Evolutionary conservation across 2,329 filamentous ascomycete species (phyloP), one percentile per base, ranked within the genome.

Genomic region (Colletotrichum camelliae): DNA sequence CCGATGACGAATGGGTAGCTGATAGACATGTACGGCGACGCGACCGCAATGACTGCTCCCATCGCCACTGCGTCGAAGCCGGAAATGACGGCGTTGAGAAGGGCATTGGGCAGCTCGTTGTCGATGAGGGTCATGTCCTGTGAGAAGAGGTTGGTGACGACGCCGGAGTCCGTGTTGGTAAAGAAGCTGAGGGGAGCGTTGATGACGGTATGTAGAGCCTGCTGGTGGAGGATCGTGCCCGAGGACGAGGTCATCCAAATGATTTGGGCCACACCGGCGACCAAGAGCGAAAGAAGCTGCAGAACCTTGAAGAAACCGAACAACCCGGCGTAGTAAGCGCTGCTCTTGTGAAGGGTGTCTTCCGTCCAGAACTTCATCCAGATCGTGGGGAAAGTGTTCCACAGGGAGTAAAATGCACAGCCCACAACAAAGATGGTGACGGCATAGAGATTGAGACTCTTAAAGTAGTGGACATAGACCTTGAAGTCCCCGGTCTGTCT

Each of bases 1-100:
- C 78, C 80, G 7, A 86, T 74, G 3, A 90, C 79, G 12, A 88
- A 79, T 0, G 89, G 89, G 70, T 90, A 87, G 2, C 84, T 84
- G 48, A 88, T 83, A 1, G 85, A 84, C 1, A 88, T 83, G 67
- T 85, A 88, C 80, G 69, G 85, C 80, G 33, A 86, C 79, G 60
- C 77, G 7, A 77, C 70, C 4, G 84, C 85, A n/a, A 90, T 86
- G 1, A 90, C 80, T 4, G 83, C 83, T 62, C 86, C 84, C 79
- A 88, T 86, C 18, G 84, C 85, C 15, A 88, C 78, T 27, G 77
- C 69, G 29, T 76, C 67, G 31, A 79, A 73, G 27, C 77, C 35
- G 9, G 72, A 66, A 7, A 80, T 31, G 4, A 75, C 35, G 2
- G 78, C 39, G 55, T 83, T 83, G 2, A 82, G 69, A 13, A 84